A percentile compares a stretch with the other conserved stretches of the same genome.
Evolutionary conservation across 768 basidiomycete species (phyloP).

Genomic region (Mycena sanguinolenta): DNA sequence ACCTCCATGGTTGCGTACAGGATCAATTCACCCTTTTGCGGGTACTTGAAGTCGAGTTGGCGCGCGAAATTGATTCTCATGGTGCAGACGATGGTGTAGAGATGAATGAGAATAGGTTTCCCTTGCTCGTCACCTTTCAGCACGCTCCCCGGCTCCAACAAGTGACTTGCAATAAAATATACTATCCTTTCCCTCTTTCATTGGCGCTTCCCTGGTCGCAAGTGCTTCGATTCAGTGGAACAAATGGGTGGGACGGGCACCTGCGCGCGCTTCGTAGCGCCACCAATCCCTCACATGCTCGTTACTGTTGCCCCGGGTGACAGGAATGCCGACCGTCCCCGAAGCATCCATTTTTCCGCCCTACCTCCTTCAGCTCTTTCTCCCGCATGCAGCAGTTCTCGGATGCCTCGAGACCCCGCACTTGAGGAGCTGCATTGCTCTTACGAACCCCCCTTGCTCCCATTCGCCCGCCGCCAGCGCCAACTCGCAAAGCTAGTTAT

Average conservation of each 20-base stretch:
- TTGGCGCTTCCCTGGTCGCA: constrained; percentile 2
- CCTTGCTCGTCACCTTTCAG: background rate
- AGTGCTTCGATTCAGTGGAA: background rate
- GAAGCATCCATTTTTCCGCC: background rate
- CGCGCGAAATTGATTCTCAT: too few species aligned
- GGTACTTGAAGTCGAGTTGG: too few species aligned
- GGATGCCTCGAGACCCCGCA: constrained; percentile 14
- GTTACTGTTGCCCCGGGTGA: background rate
- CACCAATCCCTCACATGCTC: background rate
- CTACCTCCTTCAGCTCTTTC: constrained; percentile 11
- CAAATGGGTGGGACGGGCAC: background rate
- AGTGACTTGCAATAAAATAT: too few species aligned
- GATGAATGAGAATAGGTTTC: too few species aligned
- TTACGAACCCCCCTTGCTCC: too few species aligned
- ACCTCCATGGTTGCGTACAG: background rate
- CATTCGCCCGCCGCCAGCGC: too few species aligned
- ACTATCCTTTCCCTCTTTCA: background rate
- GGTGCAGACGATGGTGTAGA: too few species aligned
- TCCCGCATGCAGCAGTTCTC: background rate
- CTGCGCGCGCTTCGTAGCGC: background rate
- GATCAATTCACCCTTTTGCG: too few species aligned
- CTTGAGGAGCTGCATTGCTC: constrained; percentile 14
- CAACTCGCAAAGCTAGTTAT: too few species aligned
- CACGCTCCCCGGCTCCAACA: background rate
- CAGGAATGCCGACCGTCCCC: background rate